Conservation (phyloP, 1,284 basidiomycete species). For the Trametes pubescens region DNA sequence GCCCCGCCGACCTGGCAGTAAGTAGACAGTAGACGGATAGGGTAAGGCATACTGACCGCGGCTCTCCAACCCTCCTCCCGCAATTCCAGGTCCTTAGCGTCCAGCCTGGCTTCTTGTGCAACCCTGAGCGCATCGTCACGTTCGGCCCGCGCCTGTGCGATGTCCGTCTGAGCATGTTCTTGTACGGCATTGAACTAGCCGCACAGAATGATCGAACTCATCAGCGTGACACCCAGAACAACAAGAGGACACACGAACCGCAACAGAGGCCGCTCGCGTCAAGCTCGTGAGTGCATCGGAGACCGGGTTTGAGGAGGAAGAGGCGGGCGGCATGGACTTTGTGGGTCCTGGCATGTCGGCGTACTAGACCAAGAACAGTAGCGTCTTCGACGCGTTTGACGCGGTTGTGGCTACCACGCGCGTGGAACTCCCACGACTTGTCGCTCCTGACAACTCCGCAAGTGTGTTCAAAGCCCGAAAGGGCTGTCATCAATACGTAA, state of each 20-base stretch:
- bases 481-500: not conserved
- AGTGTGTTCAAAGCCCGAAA: not conserved
- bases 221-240: not conserved
- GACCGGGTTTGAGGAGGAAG: conserved; percentile 34
- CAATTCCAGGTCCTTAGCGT: conserved; percentile 57
- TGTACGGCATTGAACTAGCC: conserved; percentile 39
- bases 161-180: conserved; percentile 37
- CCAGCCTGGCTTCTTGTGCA: conserved; percentile 53
- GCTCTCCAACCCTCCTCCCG: conserved; percentile 59
- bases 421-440: conserved; percentile 9
- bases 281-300: conserved; percentile 42
- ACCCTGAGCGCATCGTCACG: conserved; percentile 62
- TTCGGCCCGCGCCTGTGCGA: conserved; percentile 56
- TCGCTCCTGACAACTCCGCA: conserved; percentile 13
- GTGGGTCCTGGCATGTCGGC: conserved; percentile 26
- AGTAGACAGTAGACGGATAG: conserved; percentile 7
- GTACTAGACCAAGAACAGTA: conserved; percentile 14
- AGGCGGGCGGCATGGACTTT: conserved; percentile 27
- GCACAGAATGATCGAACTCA: not conserved
- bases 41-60: conserved; percentile 51
- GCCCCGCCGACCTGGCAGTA: not conserved
- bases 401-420: conserved; percentile 28
- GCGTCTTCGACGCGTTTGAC: conserved; percentile 22
- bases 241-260: conserved; percentile 31
- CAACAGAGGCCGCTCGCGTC: conserved; percentile 39